Evolutionary conservation across 2,329 filamentous ascomycete genomes (phyloP).

Genomic region (Sclerotinia glacialis): DNA sequence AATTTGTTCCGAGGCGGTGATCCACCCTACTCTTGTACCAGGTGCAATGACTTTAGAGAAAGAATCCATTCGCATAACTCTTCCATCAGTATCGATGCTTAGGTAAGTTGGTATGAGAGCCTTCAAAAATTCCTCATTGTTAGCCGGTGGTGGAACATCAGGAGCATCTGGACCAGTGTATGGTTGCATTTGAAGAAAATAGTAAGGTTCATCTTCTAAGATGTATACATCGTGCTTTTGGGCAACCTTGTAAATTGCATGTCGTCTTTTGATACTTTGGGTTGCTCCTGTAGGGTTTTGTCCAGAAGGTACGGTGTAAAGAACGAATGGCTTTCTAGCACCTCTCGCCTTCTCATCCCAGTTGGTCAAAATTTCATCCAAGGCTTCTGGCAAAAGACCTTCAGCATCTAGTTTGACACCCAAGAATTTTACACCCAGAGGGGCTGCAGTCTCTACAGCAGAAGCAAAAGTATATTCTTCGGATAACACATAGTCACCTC

Average conservation of each 20-base stretch:
- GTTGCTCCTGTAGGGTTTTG: conserved; percentile 77
- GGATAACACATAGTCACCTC: conserved; percentile 75
- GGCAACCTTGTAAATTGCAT: conserved; percentile 61
- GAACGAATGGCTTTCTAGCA: conserved; percentile 61
- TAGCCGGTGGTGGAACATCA: conserved; percentile 47
- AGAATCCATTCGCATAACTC: conserved; percentile 86
- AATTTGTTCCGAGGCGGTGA: conserved; percentile 82
- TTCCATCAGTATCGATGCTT: conserved; percentile 79
- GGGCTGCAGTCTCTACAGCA: conserved; percentile 62
- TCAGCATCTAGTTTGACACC: conserved; percentile 64
- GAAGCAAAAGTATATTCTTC: conserved; percentile 90
- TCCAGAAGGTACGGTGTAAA: conserved; percentile 71
- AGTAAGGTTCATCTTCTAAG: conserved; percentile 73
- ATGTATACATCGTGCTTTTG: conserved; percentile 71
- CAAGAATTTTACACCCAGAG: conserved; percentile 59
- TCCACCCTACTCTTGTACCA: conserved; percentile 80
- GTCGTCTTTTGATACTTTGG: conserved; percentile 56
- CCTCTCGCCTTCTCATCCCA: conserved; percentile 60
- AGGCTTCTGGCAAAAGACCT: conserved; percentile 58
- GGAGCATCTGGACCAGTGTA: conserved; percentile 43
- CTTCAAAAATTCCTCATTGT: conserved; percentile 69
- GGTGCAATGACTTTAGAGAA: conserved; percentile 91
- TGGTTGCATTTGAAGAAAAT: conserved; percentile 66
- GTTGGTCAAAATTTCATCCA: conserved; percentile 61
- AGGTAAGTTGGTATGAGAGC: conserved; percentile 72